Base-by-base conservation (phyloP, 495 filamentous ascomycete genomes). In the Glonium stellatum region DNA sequence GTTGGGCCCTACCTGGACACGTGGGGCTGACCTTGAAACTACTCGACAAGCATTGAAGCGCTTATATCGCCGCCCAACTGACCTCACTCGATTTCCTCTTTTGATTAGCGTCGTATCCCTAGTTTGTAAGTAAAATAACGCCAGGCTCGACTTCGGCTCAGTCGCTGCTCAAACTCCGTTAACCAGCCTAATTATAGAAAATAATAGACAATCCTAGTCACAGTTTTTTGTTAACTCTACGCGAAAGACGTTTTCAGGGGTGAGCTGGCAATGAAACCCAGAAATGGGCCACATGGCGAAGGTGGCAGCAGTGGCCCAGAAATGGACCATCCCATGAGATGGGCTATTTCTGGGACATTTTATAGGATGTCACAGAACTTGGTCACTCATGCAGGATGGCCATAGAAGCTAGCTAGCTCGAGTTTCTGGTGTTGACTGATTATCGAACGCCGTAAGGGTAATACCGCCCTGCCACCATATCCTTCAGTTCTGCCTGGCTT, bases 371-470 rank as follows among this genome's bases (percentile, higher is more conserved):
- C 47, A 50, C 47, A 50, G 47, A 50, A 50, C 47, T 50, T 1
- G 47, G 47, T 50, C 47, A 50, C 21, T 21, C 47, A 50, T 50
- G 47, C 47, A 50, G 47, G 47, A 50, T 23, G 23, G 47, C 47
- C 47, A 50, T 50, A 50, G 47, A 50, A 50, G 47, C 47, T 50
- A 50, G 47, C 47, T 48, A 48, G 46, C 46, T 50, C 47, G 47
- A 50, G 47, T 50, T 50, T 50, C 47, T 50, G 23, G 47, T 50
- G 12, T 50, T 50, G 47, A 50, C 22, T 22, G 47, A 50, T 2
- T 50, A 23, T 50, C 5, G 12, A 50, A 50, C 47, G 21, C 47
- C 47, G 12, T 1, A 50, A 50, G 36, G 2, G 10, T 44, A 44
- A 44, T 11, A 44, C 39, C 39, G 39, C 39, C 39, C 39, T 44